Percentiles rank a stretch among this genome's conserved stretches.
phyloP scores from a whole-genome alignment of 129 eudicot species.

The Chrysanthemum makinoi region DNA sequence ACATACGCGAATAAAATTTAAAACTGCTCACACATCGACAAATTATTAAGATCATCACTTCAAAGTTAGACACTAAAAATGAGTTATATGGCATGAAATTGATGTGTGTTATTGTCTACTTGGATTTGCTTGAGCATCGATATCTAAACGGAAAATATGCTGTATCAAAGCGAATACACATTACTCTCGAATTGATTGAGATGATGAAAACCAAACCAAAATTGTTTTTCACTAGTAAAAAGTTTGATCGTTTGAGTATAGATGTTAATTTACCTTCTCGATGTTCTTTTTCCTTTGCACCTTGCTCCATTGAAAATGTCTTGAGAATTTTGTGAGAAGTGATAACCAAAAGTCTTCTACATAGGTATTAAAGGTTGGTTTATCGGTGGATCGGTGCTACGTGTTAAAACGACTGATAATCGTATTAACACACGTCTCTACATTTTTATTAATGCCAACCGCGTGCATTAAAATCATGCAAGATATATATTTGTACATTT shows the following conservation, averaged over 20 bases:
- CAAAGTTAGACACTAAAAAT: no score
- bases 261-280: no score
- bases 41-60: no score
- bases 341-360: slow-evolving; percentile 16
- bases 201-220: slow-evolving; percentile 5
- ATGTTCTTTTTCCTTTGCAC: not conserved
- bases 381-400: not conserved
- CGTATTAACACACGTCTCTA: not conserved
- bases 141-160: no score
- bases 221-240: not conserved
- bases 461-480: not conserved
- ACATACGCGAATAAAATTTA: no score
- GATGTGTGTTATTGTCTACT: no score
- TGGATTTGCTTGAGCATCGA: no score
- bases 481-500: no score
- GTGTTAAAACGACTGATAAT: slow-evolving; percentile 7
- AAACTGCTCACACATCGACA: no score
- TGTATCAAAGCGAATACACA: no score
- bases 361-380: slow-evolving; percentile 9
- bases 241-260: no score
- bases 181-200: not conserved
- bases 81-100: no score
- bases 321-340: not conserved
- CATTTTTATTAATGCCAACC: not conserved
- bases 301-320: not conserved